Conservation (phyloP, 371 early-diverging fungal species). For the Zychaea mexicana region DNA sequence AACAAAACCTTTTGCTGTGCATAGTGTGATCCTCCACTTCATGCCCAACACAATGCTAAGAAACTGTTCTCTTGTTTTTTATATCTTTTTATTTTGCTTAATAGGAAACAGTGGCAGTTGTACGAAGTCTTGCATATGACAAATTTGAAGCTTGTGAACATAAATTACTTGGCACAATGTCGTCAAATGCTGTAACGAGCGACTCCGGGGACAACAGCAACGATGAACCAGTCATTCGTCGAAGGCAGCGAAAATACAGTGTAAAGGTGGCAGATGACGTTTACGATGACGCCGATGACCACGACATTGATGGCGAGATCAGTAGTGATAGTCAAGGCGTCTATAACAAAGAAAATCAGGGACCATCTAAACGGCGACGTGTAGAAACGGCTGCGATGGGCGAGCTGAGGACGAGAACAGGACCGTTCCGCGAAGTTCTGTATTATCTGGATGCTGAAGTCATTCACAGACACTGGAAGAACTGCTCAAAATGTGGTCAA, state of each 20-base stretch:
- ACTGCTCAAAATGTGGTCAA: conserved; percentile 7
- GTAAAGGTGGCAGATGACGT: neutral
- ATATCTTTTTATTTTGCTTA: neutral
- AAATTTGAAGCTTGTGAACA: neutral
- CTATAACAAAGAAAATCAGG: neutral
- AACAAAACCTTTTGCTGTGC: neutral
- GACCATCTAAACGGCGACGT: neutral
- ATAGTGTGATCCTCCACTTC: too few species aligned
- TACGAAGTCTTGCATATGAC: neutral
- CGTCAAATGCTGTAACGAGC: neutral
- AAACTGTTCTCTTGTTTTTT: neutral
- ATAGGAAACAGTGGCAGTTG: neutral
- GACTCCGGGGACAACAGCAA: neutral
- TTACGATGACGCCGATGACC: neutral
- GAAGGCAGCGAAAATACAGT: neutral
- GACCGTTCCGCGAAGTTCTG: neutral
- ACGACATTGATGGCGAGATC: neutral
- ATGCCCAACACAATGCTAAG: too few species aligned
- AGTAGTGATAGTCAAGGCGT: neutral
- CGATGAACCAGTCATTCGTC: neutral
- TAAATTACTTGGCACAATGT: neutral
- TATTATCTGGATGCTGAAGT: neutral
- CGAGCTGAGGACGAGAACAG: neutral
- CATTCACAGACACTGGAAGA: conserved; percentile 7
- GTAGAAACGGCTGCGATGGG: neutral